These are phyloP conservation scores for Butyriboletus loyo DNA, from an alignment of 768 basidiomycete species.

Conservation along the genomic window DNA sequence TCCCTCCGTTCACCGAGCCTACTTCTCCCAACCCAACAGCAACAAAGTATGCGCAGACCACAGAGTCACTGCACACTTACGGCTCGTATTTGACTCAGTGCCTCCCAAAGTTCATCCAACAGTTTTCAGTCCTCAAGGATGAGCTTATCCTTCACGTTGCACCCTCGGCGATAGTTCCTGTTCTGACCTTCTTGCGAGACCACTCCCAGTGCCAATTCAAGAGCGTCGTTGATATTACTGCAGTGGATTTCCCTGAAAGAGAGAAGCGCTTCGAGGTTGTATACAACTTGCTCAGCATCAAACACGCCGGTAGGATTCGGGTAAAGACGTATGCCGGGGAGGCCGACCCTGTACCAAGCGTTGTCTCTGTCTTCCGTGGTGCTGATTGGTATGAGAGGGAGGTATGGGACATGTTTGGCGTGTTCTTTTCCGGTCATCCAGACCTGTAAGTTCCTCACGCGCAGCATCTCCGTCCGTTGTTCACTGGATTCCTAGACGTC, in stretches of 20 bases:
- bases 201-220: conserved; percentile 96
- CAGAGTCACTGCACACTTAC: conserved; percentile 82
- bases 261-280: conserved; percentile 95
- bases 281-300: conserved; percentile 86
- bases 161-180: conserved; percentile 78
- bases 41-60: conserved; percentile 65
- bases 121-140: conserved; percentile 96
- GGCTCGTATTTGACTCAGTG: conserved; percentile 92
- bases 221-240: conserved; percentile 87
- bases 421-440: conserved; percentile 95
- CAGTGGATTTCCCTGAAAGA: conserved; percentile 91
- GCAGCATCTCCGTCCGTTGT: conserved; percentile 4
- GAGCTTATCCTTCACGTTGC: conserved; percentile 88
- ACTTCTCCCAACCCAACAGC: conserved; percentile 86
- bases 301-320: conserved; percentile 78
- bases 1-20: conserved; percentile 82
- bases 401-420: conserved; percentile 96
- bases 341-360: conserved; percentile 86
- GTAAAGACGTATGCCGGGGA: conserved; percentile 98
- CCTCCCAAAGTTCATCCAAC: conserved; percentile 96
- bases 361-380: conserved; percentile 73
- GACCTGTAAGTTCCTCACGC: conserved; percentile 68
- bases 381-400: conserved; percentile 99
- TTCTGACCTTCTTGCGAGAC: conserved; percentile 90
- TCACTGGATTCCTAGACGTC: conserved; percentile 55